A percentile compares a stretch with the other conserved stretches of the same genome.
These are phyloP conservation scores for Brassica nigra DNA, from an alignment of 345 rosid genomes.

Conservation along the genomic window DNA sequence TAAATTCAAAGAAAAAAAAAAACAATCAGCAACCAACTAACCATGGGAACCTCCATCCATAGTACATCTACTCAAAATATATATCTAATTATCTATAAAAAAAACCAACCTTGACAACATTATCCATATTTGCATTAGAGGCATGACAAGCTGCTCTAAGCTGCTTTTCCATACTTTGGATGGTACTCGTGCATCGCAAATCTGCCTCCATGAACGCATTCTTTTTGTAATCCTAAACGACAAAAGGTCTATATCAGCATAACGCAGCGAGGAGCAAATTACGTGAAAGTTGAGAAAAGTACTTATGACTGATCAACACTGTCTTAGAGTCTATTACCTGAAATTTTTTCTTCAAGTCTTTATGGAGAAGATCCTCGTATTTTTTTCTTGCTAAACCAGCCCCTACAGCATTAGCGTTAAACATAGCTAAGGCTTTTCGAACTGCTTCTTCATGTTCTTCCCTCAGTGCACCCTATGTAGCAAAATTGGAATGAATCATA, in stretches of 20 bases:
- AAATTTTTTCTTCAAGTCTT: constrained; percentile 74
- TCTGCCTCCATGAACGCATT: constrained; percentile 92
- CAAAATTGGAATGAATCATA: constrained; percentile 39
- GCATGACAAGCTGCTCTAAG: constrained; percentile 92
- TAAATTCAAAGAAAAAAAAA: constrained; percentile 1
- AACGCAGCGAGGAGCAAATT: constrained; percentile 4
- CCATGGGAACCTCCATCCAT: neutral
- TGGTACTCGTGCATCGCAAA: constrained; percentile 61
- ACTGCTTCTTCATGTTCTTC: constrained; percentile 92
- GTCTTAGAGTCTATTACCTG: constrained; percentile 52
- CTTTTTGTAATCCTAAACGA: constrained; percentile 76
- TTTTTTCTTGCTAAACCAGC: constrained; percentile 75
- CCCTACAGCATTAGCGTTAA: constrained; percentile 80
- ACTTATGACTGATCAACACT: neutral
- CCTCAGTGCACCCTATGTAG: constrained; percentile 67
- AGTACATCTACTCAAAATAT: neutral
- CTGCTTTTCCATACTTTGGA: constrained; percentile 89
- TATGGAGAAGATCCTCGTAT: constrained; percentile 81
- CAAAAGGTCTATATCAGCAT: constrained; percentile 11
- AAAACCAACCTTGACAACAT: constrained; percentile 73
- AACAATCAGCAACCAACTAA: neutral
- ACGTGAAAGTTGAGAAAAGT: neutral
- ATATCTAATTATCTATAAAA: neutral
- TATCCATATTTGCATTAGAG: constrained; percentile 75
- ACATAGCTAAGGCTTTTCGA: constrained; percentile 64